phyloP scores from a whole-genome alignment of 371 early-diverging fungal species.

The Mucor lusitanicus region DNA sequence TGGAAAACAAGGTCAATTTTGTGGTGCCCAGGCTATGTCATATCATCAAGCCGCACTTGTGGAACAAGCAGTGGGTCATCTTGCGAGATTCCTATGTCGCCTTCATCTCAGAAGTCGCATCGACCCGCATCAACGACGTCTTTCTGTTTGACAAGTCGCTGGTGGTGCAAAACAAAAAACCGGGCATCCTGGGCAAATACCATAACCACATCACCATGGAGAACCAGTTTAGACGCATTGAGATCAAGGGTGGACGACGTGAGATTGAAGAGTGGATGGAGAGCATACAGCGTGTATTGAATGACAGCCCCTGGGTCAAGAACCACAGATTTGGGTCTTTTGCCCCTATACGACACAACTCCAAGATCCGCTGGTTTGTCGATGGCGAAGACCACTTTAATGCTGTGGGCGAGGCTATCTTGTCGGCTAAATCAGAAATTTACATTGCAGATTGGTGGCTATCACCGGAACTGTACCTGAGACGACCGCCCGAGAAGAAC shows the following conservation, averaged over 20 bases:
- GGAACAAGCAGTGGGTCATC: constrained; percentile 74
- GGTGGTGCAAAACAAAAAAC: too few relatives aligned
- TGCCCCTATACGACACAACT: constrained; percentile 73
- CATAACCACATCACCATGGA: constrained; percentile 48
- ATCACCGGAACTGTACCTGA: constrained; percentile 82
- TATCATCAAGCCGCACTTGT: constrained; percentile 37
- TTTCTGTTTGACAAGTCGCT: constrained; percentile 75
- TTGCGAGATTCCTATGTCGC: constrained; percentile 73
- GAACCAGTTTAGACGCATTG: constrained; percentile 68
- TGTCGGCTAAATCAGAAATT: constrained; percentile 76
- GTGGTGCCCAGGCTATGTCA: constrained; percentile 44
- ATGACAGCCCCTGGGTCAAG: constrained; percentile 72
- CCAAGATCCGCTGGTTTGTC: constrained; percentile 80
- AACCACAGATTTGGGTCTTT: constrained; percentile 77
- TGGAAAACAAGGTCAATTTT: constrained; percentile 62
- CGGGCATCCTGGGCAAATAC: constrained; percentile 45
- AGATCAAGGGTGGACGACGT: constrained; percentile 66
- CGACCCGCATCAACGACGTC: constrained; percentile 76
- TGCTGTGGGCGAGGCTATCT: constrained; percentile 78
- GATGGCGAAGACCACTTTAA: constrained; percentile 88
- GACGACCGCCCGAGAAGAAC: constrained; percentile 74
- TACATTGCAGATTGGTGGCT: constrained; percentile 95
- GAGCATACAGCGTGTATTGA: constrained; percentile 58
- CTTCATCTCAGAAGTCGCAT: constrained; percentile 43
- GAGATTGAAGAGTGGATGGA: constrained; percentile 69